These are phyloP conservation scores for Pelargonium citronellum DNA, from an alignment of 441 rosid species.

Conservation along the genomic window DNA sequence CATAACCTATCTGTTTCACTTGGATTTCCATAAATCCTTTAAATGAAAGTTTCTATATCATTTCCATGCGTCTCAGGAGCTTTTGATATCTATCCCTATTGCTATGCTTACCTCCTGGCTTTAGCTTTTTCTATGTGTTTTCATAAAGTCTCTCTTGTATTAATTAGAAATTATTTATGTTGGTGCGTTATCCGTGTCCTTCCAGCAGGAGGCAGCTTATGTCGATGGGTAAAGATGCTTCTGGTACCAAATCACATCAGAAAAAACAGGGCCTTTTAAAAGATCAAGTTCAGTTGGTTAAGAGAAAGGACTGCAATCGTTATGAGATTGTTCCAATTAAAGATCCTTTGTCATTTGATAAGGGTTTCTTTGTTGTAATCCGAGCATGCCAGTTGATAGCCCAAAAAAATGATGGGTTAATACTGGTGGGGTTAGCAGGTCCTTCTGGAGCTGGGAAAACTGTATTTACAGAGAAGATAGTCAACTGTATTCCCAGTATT, in stretches of 20 bases:
- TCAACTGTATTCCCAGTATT: conserved; percentile 75
- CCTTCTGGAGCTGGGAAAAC: conserved; percentile 99
- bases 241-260: conserved; percentile 49
- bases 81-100: neutral
- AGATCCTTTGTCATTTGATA: conserved; percentile 72
- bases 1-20: neutral
- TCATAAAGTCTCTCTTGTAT: neutral
- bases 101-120: neutral
- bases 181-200: conserved; percentile 21
- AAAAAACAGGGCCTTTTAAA: conserved; percentile 67
- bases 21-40: neutral
- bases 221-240: conserved; percentile 46
- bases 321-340: conserved; percentile 65
- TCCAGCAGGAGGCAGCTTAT: conserved; percentile 22
- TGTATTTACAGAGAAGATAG: conserved; percentile 81
- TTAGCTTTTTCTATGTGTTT: neutral
- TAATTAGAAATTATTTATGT: conserved; percentile 14
- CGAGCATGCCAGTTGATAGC: conserved; percentile 86
- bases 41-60: no score
- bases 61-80: neutral
- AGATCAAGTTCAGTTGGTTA: conserved; percentile 65
- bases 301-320: conserved; percentile 66
- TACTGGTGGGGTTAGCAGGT: conserved; percentile 85
- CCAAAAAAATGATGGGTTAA: conserved; percentile 76
- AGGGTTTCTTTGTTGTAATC: conserved; percentile 78